Conservation (phyloP, 192 early-diverging fungal genomes). For the Pilaira anomala region DNA sequence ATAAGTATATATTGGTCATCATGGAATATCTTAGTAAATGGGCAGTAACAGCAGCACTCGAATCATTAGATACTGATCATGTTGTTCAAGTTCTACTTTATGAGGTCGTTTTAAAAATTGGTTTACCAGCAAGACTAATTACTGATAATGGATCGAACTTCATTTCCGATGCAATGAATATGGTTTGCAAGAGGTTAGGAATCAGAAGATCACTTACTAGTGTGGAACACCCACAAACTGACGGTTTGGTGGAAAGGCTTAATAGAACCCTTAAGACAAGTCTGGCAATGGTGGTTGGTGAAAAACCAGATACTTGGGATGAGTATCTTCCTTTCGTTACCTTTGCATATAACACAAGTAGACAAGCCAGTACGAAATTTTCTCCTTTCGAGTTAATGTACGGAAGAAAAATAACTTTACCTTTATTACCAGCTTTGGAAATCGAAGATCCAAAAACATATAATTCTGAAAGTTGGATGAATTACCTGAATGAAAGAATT, state of each 20-base stretch:
- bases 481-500: background rate
- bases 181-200: background rate
- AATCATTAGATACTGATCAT: no score
- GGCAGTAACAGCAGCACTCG: no score
- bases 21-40: no score
- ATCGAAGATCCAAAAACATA: background rate
- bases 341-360: slow-evolving; percentile 16
- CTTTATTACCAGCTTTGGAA: background rate
- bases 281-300: background rate
- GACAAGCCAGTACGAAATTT: background rate
- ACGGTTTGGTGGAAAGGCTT: slow-evolving; percentile 6
- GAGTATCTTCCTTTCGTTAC: background rate
- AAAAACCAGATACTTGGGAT: background rate
- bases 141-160: no score
- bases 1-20: no score
- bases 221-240: slow-evolving; percentile 16
- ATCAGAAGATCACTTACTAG: background rate
- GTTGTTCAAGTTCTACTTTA: no score
- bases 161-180: background rate
- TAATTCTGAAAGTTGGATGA: background rate
- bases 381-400: slow-evolving; percentile 13
- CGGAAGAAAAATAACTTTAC: background rate
- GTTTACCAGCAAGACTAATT: background rate
- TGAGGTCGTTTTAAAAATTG: no score
- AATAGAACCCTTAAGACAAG: slow-evolving; percentile 3